A percentile compares a stretch with the other conserved stretches of the same genome.
Conservation (phyloP, 148 eudicot species). For the Gaultheria prostrata region DNA sequence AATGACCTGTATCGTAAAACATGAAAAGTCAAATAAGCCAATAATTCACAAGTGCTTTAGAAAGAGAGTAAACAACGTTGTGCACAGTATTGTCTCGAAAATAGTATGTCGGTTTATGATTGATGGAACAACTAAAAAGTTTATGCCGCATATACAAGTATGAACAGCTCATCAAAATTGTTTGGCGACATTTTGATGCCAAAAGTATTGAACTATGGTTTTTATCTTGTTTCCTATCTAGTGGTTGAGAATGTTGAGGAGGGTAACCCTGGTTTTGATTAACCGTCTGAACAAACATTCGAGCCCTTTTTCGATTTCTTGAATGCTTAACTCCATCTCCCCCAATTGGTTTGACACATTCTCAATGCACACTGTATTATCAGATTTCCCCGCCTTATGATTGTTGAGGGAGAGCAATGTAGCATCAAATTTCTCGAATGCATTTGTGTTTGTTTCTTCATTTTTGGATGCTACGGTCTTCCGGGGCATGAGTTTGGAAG, state of each 20-base stretch:
- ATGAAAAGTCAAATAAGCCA: too few relatives aligned
- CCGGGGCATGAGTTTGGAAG: background rate
- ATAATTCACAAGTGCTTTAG: too few relatives aligned
- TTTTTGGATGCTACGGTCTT: background rate
- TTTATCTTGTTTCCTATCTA: conserved; percentile 1
- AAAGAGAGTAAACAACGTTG: background rate
- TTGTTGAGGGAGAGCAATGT: conserved; percentile 18
- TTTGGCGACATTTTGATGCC: background rate
- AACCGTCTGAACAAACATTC: conserved; percentile 37
- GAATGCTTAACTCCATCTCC: conserved; percentile 30
- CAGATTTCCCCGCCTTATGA: conserved; percentile 21
- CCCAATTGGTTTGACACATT: conserved; percentile 16
- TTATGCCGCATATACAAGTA: background rate
- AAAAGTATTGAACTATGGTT: background rate
- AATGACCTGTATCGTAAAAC: too few relatives aligned
- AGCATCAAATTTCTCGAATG: conserved; percentile 32
- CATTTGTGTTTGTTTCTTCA: conserved; percentile 8
- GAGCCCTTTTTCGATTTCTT: conserved; percentile 39
- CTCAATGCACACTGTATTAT: conserved; percentile 3
- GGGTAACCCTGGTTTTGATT: conserved; percentile 36
- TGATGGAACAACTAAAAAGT: background rate
- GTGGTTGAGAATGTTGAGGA: conserved; percentile 30
- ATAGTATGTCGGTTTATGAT: background rate
- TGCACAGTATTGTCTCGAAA: background rate
- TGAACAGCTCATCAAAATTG: background rate